phyloP scores from a whole-genome alignment of 2,329 filamentous ascomycete species.

The Alternaria triticimaculans region DNA sequence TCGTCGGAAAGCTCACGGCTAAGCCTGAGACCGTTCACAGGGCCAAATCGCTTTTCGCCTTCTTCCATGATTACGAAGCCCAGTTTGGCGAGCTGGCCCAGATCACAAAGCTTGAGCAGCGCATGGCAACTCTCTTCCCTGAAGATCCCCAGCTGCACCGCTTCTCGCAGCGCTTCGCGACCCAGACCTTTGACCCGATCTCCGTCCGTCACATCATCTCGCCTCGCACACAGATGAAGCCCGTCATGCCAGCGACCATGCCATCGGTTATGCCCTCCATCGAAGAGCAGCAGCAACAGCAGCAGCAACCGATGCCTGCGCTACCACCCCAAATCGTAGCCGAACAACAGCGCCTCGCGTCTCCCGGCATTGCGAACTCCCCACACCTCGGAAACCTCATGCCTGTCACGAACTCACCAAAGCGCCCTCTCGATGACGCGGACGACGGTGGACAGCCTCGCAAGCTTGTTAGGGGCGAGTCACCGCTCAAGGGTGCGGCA shows the following conservation, averaged over 20 bases:
- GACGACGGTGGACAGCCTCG: slow-evolving; percentile 80
- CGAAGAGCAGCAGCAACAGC: background rate
- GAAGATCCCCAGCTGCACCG: slow-evolving; percentile 78
- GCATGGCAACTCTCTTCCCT: slow-evolving; percentile 93
- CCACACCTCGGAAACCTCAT: slow-evolving; percentile 36
- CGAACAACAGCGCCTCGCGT: slow-evolving; percentile 33
- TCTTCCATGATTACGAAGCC: slow-evolving; percentile 95
- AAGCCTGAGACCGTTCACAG: slow-evolving; percentile 77
- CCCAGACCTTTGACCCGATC: slow-evolving; percentile 76
- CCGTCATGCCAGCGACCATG: slow-evolving; percentile 43
- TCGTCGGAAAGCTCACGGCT: slow-evolving; percentile 79
- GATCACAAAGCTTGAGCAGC: slow-evolving; percentile 86
- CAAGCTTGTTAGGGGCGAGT: slow-evolving; percentile 87
- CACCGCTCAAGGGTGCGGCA: slow-evolving; percentile 88
- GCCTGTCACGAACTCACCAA: slow-evolving; percentile 51
- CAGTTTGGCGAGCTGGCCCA: slow-evolving; percentile 92
- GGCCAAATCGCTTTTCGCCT: slow-evolving; percentile 84
- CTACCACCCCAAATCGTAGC: slow-evolving; percentile 25
- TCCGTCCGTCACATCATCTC: slow-evolving; percentile 83
- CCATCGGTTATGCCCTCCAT: slow-evolving; percentile 29
- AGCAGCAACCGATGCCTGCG: slow-evolving; percentile 20
- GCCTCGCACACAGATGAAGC: slow-evolving; percentile 75
- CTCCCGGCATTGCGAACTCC: slow-evolving; percentile 39
- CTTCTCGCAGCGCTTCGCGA: slow-evolving; percentile 78
- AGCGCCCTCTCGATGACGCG: slow-evolving; percentile 61